Conservation (phyloP, 306 rosid species). For the Albizia julibrissin region DNA sequence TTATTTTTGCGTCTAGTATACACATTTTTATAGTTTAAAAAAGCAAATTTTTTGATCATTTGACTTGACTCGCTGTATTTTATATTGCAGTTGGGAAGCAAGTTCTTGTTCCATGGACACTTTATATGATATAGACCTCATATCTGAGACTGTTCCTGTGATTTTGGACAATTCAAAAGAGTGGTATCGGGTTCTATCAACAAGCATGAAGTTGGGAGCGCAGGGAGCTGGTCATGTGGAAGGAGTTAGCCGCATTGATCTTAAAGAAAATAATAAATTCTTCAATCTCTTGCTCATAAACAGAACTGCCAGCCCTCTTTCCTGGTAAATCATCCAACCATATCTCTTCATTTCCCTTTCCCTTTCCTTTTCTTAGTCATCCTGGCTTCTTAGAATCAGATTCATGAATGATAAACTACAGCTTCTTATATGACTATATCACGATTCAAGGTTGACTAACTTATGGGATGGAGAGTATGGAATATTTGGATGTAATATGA, state of each 20-base stretch:
- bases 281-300: conserved; percentile 79
- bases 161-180: conserved; percentile 86
- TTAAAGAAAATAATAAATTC: conserved; percentile 61
- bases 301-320: conserved; percentile 90
- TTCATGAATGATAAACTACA: conserved; percentile 7
- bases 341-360: background rate
- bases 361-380: background rate
- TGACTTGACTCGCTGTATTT: conserved; percentile 37
- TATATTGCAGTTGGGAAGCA: conserved; percentile 69
- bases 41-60: conserved; percentile 10
- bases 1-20: background rate
- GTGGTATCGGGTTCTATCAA: conserved; percentile 73
- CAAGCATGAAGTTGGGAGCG: conserved; percentile 79
- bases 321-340: conserved; percentile 56
- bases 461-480: background rate
- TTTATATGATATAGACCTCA: conserved; percentile 72
- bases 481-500: background rate
- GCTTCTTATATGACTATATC: conserved; percentile 9
- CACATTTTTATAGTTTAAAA: background rate
- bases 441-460: no score
- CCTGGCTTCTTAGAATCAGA: background rate
- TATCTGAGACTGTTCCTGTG: conserved; percentile 75
- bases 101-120: conserved; percentile 88
- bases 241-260: conserved; percentile 59
- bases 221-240: conserved; percentile 75